phyloP scores from a whole-genome alignment of 164 flowering plant genomes.

The Stephania yunnanensis region DNA sequence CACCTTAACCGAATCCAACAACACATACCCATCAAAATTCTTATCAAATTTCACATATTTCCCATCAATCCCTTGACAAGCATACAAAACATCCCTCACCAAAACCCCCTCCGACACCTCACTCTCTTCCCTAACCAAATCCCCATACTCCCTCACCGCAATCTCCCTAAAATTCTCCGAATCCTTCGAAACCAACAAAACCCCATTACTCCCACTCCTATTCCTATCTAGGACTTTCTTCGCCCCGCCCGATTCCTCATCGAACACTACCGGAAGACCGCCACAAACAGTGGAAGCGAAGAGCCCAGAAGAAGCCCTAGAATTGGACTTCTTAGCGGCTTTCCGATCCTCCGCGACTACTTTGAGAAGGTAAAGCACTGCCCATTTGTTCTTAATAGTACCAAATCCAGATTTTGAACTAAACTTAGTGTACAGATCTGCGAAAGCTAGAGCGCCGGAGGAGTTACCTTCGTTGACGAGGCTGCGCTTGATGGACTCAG shows the following conservation, averaged over 20 bases:
- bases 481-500: conserved; percentile 83
- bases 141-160: conserved; percentile 66
- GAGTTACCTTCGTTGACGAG: conserved; percentile 84
- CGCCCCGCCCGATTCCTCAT: conserved; percentile 1
- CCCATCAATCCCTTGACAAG: conserved; percentile 96
- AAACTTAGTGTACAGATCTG: conserved; percentile 79
- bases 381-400: conserved; percentile 69
- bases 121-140: conserved; percentile 68
- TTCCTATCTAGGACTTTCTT: conserved; percentile 27
- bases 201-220: conserved; percentile 45
- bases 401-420: conserved; percentile 65
- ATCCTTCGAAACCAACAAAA: conserved; percentile 63
- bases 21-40: conserved; percentile 51
- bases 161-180: conserved; percentile 71
- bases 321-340: conserved; percentile 16
- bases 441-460: conserved; percentile 75
- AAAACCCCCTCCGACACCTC: conserved; percentile 77
- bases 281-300: conserved; percentile 28
- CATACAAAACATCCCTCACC: conserved; percentile 91
- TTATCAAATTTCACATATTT: conserved; percentile 61
- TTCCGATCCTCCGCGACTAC: conserved; percentile 61
- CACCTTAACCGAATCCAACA: conserved; percentile 51
- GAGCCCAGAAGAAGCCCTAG: conserved; percentile 27
- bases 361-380: conserved; percentile 79
- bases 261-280: conserved; percentile 45